Percentiles rank a stretch among this genome's conserved stretches.
Evolutionary conservation across 2,329 filamentous ascomycete species (phyloP).

Genomic region (Grosmannia clavigera): DNA sequence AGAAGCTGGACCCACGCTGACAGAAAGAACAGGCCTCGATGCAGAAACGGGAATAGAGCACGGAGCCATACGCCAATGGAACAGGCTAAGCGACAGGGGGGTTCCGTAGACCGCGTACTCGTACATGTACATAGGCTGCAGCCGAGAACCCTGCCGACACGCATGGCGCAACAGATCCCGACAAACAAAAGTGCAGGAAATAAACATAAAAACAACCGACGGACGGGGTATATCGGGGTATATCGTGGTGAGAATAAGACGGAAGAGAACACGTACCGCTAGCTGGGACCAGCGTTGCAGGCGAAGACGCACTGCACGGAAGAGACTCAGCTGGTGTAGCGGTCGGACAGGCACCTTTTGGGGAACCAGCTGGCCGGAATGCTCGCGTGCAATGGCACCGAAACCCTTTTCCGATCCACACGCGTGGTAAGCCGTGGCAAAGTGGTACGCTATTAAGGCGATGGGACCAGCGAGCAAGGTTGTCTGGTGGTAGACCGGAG

Average conservation of each 20-base stretch:
- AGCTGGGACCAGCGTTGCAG: neutral
- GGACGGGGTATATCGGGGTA: neutral
- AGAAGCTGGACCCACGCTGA: slow-evolving; percentile 12
- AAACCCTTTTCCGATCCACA: neutral
- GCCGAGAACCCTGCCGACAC: neutral
- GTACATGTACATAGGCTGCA: neutral
- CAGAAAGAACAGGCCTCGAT: neutral
- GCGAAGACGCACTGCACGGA: neutral
- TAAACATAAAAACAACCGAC: neutral
- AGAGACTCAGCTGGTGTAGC: neutral
- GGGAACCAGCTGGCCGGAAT: slow-evolving; percentile 4
- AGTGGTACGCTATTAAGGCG: neutral
- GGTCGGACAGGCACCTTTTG: neutral
- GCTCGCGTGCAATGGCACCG: neutral
- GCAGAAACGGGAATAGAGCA: neutral
- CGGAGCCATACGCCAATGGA: neutral
- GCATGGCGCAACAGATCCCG: neutral
- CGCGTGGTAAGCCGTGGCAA: neutral
- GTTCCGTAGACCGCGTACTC: neutral
- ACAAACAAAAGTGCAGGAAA: neutral
- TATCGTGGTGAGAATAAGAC: neutral
- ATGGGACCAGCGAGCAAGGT: neutral
- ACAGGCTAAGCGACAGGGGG: neutral
- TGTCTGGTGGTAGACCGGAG: neutral
- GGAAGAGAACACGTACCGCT: neutral